Base-by-base conservation (phyloP, 805 yeast genomes). In the Suhomyces sp. region DNA sequence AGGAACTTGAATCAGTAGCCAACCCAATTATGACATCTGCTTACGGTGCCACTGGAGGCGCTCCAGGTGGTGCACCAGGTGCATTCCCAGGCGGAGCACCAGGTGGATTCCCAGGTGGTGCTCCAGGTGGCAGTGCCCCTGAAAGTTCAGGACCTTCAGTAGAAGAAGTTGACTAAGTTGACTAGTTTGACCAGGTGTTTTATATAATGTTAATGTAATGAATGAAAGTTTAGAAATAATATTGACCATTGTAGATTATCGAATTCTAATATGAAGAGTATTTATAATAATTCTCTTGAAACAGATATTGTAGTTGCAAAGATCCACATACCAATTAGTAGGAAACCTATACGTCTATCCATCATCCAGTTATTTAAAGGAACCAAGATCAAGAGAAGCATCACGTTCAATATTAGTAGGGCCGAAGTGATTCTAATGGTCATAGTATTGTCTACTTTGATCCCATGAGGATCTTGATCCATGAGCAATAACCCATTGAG, bases 401-500 rank as follows among this genome's bases (percentile, higher is more conserved):
- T 6, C 29, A 69, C 55, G 47, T 64, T 69, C 5, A 53, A 17
- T 12, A 70, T 45, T 31, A 69, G 50, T 4, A 65, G 60, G 2
- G 60, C 6, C 6, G 56, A 54, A 7, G 66, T 60, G 12, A 65
- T 54, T 1, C 51, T 35, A n/a, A 69, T 53, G 4, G 71, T 66
- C 9, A 47, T 47, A 6, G 64, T 60, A 6, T 52, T 43, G 13
- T 61, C 60, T 12, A 65, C 52, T 20, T 46, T 46, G 50, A 58
- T 60, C 2, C 62, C 62, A 7, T 31, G 21, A 6, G 37, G 31
- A 12, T 45, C 27, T 37, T 27, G 39, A 31, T 22, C 29, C 48
- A 35, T 48, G 4, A 61, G 35, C 6, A 68, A 29, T 31, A 89
- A 54, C 0, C 93, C 91, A 58, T 88, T 86, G 4, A 86, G 61